These are phyloP conservation scores for Cladochytrium replicatum DNA, from an alignment of 192 early-diverging fungal genomes.

Conservation along the genomic window DNA sequence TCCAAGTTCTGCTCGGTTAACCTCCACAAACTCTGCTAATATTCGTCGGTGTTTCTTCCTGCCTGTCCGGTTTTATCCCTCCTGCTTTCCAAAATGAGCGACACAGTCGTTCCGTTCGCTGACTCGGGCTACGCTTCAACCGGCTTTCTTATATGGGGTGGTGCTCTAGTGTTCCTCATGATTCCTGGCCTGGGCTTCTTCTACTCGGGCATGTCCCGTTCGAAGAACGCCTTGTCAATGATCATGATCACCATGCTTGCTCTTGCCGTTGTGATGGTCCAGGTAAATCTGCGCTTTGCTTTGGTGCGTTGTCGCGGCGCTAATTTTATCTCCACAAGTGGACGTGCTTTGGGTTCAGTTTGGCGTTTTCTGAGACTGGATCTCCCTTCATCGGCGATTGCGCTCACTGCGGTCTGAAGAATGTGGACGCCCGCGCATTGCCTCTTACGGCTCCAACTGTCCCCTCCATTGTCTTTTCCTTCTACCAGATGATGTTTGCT, in stretches of 20 bases:
- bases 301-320: too few species aligned
- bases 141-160: constrained; percentile 48
- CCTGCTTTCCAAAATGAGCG: too few species aligned
- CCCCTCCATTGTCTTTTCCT: constrained; percentile 57
- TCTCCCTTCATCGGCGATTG: constrained; percentile 71
- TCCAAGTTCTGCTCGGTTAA: too few species aligned
- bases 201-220: constrained; percentile 88
- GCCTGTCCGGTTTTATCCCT: too few species aligned
- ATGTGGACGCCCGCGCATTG: constrained; percentile 40
- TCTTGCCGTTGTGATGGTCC: constrained; percentile 76
- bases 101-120: too few species aligned
- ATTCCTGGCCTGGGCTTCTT: constrained; percentile 90
- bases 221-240: constrained; percentile 86
- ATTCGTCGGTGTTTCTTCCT: too few species aligned
- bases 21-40: too few species aligned
- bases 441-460: constrained; percentile 48
- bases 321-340: constrained; percentile 40
- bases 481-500: constrained; percentile 71
- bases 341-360: constrained; percentile 81
- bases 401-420: constrained; percentile 57
- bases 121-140: constrained; percentile 21
- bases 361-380: constrained; percentile 74
- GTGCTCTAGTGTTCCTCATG: constrained; percentile 89
- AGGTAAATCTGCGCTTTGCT: too few species aligned
- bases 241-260: constrained; percentile 68